Conservation (phyloP, 352 stramenopile species). For the Phytopythium vexans region DNA sequence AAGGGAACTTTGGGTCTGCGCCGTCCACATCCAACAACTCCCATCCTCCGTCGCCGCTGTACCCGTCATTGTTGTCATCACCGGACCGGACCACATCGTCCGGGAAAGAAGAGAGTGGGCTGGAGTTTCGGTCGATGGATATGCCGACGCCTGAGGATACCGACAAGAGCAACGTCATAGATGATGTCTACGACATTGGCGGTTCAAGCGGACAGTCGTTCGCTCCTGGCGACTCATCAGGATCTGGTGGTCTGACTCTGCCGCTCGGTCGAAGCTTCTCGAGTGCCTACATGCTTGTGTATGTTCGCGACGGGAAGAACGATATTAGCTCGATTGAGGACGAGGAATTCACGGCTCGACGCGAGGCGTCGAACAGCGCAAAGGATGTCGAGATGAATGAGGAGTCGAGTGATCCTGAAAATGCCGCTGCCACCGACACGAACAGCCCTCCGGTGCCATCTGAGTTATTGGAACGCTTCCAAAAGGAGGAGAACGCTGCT, state of each 20-base stretch:
- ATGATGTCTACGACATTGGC: constrained; percentile 36
- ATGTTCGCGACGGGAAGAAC: constrained; percentile 75
- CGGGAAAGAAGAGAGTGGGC: constrained; percentile 15
- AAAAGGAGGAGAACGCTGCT: constrained; percentile 70
- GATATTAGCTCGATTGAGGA: constrained; percentile 58
- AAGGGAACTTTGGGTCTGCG: constrained; percentile 75
- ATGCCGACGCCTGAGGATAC: constrained; percentile 7
- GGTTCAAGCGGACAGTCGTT: constrained; percentile 2
- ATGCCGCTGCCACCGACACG: constrained; percentile 1
- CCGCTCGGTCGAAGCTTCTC: constrained; percentile 66
- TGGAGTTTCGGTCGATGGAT: constrained; percentile 44
- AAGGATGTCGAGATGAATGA: constrained; percentile 16
- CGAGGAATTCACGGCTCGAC: neutral
- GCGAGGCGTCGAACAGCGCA: constrained; percentile 3
- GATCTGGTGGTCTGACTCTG: constrained; percentile 43
- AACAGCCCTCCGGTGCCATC: constrained; percentile 51
- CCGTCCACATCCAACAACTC: constrained; percentile 13
- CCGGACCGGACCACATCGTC: constrained; percentile 25
- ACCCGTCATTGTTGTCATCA: constrained; percentile 44
- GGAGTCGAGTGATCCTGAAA: neutral
- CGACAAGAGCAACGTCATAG: constrained; percentile 7
- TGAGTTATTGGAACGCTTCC: constrained; percentile 60
- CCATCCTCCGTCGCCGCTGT: constrained; percentile 41
- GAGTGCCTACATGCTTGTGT: constrained; percentile 89
- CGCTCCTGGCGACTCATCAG: constrained; percentile 6